Base-by-base conservation (phyloP, 768 basidiomycete genomes). In the Lentinula raphanica region DNA sequence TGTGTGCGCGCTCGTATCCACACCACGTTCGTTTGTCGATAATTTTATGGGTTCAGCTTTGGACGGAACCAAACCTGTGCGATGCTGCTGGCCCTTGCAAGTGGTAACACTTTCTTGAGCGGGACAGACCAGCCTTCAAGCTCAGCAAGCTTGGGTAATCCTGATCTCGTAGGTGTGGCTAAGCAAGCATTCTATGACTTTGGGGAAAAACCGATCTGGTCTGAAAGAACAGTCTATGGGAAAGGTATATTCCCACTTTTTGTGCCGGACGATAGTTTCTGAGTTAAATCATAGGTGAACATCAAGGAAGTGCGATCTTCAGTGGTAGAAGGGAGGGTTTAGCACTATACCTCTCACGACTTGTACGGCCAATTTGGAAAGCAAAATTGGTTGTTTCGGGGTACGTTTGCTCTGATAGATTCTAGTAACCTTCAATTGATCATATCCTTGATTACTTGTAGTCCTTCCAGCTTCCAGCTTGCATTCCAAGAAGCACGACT, bases 1-100 rank as follows among this genome's bases (percentile, higher is more conserved):
- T 87, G 63, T 57, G 75, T 61, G 38, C 21, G 56, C 44, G 53
- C 56, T 39, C 21, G 54, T 9, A 27, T 55, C 48, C 49, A 9
- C n/a, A 4, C 27, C 46, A 29, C 31, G 1, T 25, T 28, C 38
- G 39, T 35, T 54, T 39, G 59, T 63, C 60, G 59, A 48, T 7
- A 42, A 27, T 58, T 9, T 55, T 38, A 25, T 25, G 58, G 40
- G 21, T 59, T 17, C 63, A 96, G 94, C 67, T 97, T 90, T 69
- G 94, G 94, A 46, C 83, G 92, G 54, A 91, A 94, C 68, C 91
- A 96, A 66, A 89, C 92, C 3, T 95, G 93, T 64, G 88, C 92
- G 5, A 95, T 97, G 90, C 82, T 93, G 17, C 79, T 96, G 13
- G 89, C 87, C 11, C 79, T 98, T 57, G 91, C 93, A 0, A 82